phyloP scores from a whole-genome alignment of 2,329 filamentous ascomycete species.

The Nannizziopsis arthrosporioides region DNA sequence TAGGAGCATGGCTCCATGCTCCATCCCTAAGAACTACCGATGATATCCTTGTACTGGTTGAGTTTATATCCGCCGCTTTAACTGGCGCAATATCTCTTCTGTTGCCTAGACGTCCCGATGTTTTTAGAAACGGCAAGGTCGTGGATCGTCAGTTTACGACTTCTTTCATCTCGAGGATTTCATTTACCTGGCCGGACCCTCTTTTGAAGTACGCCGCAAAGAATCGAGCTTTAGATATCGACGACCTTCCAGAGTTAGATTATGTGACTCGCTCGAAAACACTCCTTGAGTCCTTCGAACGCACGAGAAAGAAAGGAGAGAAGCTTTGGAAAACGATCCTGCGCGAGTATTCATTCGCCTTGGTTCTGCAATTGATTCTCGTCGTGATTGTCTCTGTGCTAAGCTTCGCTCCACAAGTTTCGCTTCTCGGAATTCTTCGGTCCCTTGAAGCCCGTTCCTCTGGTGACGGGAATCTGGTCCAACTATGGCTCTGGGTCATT shows the following conservation, averaged over 20 bases:
- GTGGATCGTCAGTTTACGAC: constrained; percentile 55
- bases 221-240: constrained; percentile 50
- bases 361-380: constrained; percentile 49
- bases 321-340: constrained; percentile 52
- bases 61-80: constrained; percentile 26
- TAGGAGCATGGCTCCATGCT: constrained; percentile 1
- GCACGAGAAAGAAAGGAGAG: constrained; percentile 20
- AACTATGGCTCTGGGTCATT: constrained; percentile 58
- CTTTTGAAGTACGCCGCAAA: constrained; percentile 46
- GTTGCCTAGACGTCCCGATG: constrained; percentile 56
- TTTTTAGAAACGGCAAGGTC: constrained; percentile 46
- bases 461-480: constrained; percentile 37
- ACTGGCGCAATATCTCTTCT: constrained; percentile 41
- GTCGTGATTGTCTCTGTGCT: constrained; percentile 45
- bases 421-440: constrained; percentile 53
- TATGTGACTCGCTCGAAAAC: constrained; percentile 43
- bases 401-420: constrained; percentile 60
- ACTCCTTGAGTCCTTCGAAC: constrained; percentile 40
- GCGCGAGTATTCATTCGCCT: constrained; percentile 43
- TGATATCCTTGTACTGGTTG: constrained; percentile 11
- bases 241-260: constrained; percentile 52
- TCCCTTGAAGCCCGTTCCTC: constrained; percentile 47
- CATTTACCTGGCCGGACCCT: constrained; percentile 51
- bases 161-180: constrained; percentile 51
- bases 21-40: background rate